Conservation (phyloP, 2,329 filamentous ascomycete species). For the Ophidiomyces ophidiicola region DNA sequence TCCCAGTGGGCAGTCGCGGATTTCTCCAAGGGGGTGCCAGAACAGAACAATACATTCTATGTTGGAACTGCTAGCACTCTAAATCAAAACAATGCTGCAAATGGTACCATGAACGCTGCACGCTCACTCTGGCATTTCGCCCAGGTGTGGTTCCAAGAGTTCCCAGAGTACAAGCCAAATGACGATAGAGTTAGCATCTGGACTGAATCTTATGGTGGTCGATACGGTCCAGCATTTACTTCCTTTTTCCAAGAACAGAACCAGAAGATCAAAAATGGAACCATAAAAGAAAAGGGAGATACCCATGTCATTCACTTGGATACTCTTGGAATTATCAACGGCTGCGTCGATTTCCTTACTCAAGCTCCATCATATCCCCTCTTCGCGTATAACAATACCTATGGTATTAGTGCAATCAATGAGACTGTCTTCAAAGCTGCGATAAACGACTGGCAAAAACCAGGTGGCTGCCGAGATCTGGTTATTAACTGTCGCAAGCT, state of each 20-base stretch:
- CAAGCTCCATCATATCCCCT: slow-evolving; percentile 37
- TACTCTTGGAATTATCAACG: slow-evolving; percentile 32
- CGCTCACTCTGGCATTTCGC: slow-evolving; percentile 48
- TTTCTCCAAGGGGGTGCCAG: slow-evolving; percentile 19
- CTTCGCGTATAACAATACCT: slow-evolving; percentile 40
- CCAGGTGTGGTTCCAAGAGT: slow-evolving; percentile 51
- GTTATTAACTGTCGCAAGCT: slow-evolving; percentile 41
- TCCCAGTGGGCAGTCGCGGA: slow-evolving; percentile 7
- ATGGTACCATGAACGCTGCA: slow-evolving; percentile 43
- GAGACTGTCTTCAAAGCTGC: slow-evolving; percentile 7
- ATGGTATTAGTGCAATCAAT: slow-evolving; percentile 46
- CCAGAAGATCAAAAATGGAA: slow-evolving; percentile 27
- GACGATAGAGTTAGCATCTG: slow-evolving; percentile 40
- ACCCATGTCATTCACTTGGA: slow-evolving; percentile 12
- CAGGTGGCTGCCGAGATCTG: slow-evolving; percentile 43
- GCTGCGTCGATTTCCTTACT: slow-evolving; percentile 52
- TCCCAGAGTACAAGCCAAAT: slow-evolving; percentile 49
- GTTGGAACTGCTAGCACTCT: slow-evolving; percentile 42
- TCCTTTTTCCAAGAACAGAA: slow-evolving; percentile 34
- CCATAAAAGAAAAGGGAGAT: slow-evolving; percentile 17
- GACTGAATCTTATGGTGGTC: slow-evolving; percentile 37
- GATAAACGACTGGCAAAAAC: slow-evolving; percentile 23
- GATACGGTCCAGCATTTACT: slow-evolving; percentile 33
- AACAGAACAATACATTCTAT: slow-evolving; percentile 39
- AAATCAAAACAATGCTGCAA: slow-evolving; percentile 35